phyloP scores from a whole-genome alignment of 805 yeast genomes.

The Millerago galiae region DNA sequence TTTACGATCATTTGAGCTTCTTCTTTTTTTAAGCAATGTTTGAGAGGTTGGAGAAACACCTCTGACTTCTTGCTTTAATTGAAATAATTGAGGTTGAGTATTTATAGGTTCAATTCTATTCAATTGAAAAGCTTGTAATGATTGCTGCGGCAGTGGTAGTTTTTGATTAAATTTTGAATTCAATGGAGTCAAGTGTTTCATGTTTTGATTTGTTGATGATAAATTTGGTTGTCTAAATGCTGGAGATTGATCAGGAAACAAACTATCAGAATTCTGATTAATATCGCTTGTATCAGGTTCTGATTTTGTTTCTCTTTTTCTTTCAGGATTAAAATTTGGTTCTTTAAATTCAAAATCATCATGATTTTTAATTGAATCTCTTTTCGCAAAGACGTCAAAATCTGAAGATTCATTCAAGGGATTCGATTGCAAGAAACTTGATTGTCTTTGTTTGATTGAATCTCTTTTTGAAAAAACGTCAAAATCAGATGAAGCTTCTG shows the following conservation, averaged over 20 bases:
- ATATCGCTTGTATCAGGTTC: slow-evolving; percentile 16
- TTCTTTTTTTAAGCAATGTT: slow-evolving; percentile 4
- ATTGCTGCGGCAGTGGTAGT: neutral
- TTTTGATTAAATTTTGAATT: neutral
- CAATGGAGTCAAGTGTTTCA: neutral
- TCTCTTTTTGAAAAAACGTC: slow-evolving; percentile 23
- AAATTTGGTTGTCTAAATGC: slow-evolving; percentile 9
- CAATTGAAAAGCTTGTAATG: slow-evolving; percentile 3
- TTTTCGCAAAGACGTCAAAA: slow-evolving; percentile 23
- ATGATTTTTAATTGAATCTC: slow-evolving; percentile 22
- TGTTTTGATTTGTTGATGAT: slow-evolving; percentile 4
- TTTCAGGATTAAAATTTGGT: slow-evolving; percentile 4
- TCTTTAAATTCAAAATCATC: slow-evolving; percentile 11
- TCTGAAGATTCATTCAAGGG: slow-evolving; percentile 19
- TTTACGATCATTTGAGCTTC: slow-evolving; percentile 7
- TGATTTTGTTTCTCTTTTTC: slow-evolving; percentile 16
- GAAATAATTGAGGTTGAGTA: slow-evolving; percentile 4
- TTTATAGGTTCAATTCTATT: slow-evolving; percentile 5
- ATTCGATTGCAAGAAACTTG: slow-evolving; percentile 21
- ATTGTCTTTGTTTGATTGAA: slow-evolving; percentile 20
- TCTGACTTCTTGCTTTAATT: slow-evolving; percentile 13
- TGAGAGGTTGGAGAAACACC: slow-evolving; percentile 9
- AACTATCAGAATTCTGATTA: neutral
- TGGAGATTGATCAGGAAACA: neutral
- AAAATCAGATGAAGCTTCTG: slow-evolving; percentile 16